Base-by-base conservation (phyloP, 768 basidiomycete species). In the Lactarius vividus region DNA sequence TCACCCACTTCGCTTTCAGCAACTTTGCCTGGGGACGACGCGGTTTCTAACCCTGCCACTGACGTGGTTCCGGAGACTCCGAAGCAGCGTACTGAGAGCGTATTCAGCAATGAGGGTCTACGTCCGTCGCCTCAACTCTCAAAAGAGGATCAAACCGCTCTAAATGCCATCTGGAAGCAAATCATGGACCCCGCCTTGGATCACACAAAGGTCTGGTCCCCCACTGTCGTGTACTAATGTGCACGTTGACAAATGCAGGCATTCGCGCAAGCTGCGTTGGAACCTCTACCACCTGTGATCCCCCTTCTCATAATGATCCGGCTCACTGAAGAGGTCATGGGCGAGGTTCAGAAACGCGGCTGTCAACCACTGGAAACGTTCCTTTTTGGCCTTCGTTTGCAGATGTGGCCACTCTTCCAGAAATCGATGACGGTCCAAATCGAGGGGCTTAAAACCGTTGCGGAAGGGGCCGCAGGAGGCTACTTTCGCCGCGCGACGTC, bases 361-460 rank as follows among this genome's bases (percentile, higher is more conserved):
- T 94, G 91, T 71, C 79, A 87, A 7, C 92, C 95, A 16, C 82
- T 95, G 26, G 92, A 96, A 71, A 82, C 84, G 9, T 94, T 89
- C 75, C 81, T 96, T 59, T 91, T 94, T 74, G 81, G 83, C 1
- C 81, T 95, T 53, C 88, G 93, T 26, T 77, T 99, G 62, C 83
- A 88, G 70, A 85, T 98, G 82, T 98, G 95, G 94, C 97, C 96
- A 2, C 80, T 90, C 5, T 98, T 96, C 76, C 91, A 96, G 73
- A 96, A 91, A 72, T 84, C 83, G 35, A 91, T 98, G 87, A 84
- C 89, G 28, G 87, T 89, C 23, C 87, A 98, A 69, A 80, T 89
- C 54, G 94, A 96, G 16, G 83, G 86, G 33, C 76, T 98, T 66
- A 94, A 89, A 75, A 91, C 86, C 74, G 75, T 95, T 29, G 90